phyloP scores from a whole-genome alignment of 2,329 filamentous ascomycete species.

The Xylariaceae sp. region DNA sequence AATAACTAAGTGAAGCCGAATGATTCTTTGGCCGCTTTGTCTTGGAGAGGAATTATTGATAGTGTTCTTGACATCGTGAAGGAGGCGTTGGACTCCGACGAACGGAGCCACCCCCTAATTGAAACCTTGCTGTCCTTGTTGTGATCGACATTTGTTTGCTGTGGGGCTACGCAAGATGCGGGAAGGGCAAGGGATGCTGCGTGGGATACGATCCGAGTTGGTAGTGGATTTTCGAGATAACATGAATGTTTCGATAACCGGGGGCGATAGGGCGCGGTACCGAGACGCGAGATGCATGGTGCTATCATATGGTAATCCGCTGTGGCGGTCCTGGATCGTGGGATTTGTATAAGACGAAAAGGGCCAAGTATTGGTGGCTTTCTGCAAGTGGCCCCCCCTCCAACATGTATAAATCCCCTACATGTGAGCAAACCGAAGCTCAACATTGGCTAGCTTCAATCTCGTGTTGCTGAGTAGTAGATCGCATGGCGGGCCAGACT shows the following conservation, averaged over 20 bases:
- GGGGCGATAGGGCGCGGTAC: neutral
- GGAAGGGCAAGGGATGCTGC: neutral
- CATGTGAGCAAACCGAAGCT: too few relatives aligned
- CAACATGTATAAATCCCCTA: too few relatives aligned
- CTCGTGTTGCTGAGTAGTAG: too few relatives aligned
- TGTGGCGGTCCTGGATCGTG: neutral
- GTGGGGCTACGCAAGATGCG: neutral
- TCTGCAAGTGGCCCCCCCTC: too few relatives aligned
- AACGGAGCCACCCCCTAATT: slow-evolving; percentile 13
- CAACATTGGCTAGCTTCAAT: too few relatives aligned
- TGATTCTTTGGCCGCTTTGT: neutral
- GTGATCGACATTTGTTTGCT: slow-evolving; percentile 4
- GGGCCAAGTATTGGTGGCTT: too few relatives aligned
- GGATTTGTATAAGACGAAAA: too few relatives aligned
- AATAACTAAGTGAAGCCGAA: neutral
- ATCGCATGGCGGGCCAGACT: too few relatives aligned
- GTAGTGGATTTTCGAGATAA: slow-evolving; percentile 1
- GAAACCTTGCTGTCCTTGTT: neutral
- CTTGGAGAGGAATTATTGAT: neutral
- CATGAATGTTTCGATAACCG: slow-evolving; percentile 2
- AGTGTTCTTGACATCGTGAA: neutral
- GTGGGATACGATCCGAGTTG: slow-evolving; percentile 12
- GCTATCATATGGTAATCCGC: slow-evolving; percentile 2
- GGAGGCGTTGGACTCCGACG: slow-evolving; percentile 2
- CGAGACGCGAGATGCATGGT: slow-evolving; percentile 5